Conservation (phyloP, 2,329 filamentous ascomycete genomes). For the Orbilia ellipsospora region DNA sequence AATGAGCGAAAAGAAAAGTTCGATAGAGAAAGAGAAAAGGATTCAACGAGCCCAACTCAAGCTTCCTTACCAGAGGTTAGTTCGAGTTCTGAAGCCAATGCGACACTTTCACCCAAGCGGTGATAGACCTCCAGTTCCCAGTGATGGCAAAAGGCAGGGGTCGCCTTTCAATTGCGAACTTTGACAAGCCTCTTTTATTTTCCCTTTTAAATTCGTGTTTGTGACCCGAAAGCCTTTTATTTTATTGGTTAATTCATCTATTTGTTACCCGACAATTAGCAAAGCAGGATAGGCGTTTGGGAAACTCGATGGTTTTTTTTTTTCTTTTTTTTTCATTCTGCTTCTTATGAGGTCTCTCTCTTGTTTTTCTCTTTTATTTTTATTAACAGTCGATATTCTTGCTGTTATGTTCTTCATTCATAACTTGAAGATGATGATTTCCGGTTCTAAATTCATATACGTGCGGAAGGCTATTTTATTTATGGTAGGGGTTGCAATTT, state of each 20-base stretch:
- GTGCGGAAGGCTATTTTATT: too few relatives aligned
- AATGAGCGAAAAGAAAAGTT: conserved; percentile 64
- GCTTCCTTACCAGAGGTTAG: conserved; percentile 16
- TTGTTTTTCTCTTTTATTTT: conserved; percentile 10
- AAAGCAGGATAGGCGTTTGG: conserved; percentile 47
- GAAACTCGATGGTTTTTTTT: conserved; percentile 13
- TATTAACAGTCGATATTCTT: conserved; percentile 8
- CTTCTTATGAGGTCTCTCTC: neutral
- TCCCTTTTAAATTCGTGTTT: too few relatives aligned
- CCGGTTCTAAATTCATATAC: too few relatives aligned
- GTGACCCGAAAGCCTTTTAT: neutral
- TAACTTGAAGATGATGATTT: too few relatives aligned
- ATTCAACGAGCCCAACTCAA: conserved; percentile 12
- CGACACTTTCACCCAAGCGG: conserved; percentile 29
- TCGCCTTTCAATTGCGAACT: too few relatives aligned
- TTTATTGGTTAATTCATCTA: conserved; percentile 17
- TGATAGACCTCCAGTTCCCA: conserved; percentile 5
- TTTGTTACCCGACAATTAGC: conserved; percentile 32
- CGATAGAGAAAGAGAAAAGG: conserved; percentile 41
- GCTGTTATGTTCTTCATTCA: too few relatives aligned
- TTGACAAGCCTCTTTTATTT: too few relatives aligned
- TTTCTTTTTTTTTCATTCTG: conserved; percentile 12
- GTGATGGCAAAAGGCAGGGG: neutral
- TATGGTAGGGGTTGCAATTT: too few relatives aligned
- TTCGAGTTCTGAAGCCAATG: conserved; percentile 23